Evolutionary conservation across 306 rosid genomes (phyloP).

Genomic region (Inga laurina): DNA sequence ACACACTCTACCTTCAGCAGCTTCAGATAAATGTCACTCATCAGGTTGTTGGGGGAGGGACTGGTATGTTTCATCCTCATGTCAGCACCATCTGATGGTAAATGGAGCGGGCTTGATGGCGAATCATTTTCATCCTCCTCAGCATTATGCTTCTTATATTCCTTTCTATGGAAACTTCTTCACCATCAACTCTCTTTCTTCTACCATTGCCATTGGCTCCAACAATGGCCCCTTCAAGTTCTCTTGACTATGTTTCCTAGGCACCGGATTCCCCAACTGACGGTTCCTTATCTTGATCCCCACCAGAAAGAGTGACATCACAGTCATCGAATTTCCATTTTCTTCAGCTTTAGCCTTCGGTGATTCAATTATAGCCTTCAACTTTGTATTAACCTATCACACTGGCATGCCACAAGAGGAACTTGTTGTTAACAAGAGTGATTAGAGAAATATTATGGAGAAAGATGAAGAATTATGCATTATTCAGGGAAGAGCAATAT

Average conservation of each 20-base stretch:
- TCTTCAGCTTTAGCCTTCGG: slow-evolving; percentile 35
- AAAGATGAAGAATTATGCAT: too few species aligned
- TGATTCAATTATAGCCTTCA: slow-evolving; percentile 58
- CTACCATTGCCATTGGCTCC: slow-evolving; percentile 3
- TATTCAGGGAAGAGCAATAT: too few species aligned
- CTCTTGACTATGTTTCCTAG: neutral
- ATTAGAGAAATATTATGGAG: too few species aligned
- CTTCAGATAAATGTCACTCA: too few species aligned
- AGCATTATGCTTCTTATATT: neutral
- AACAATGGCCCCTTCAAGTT: neutral
- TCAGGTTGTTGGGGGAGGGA: too few species aligned
- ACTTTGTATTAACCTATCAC: slow-evolving; percentile 61
- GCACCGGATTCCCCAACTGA: slow-evolving; percentile 1
- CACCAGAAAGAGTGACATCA: too few species aligned
- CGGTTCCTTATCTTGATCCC: slow-evolving; percentile 24
- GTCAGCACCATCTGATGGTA: slow-evolving; percentile 12
- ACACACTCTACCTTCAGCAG: too few species aligned
- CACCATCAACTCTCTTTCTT: slow-evolving; percentile 24
- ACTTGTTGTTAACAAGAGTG: neutral
- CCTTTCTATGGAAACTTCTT: neutral
- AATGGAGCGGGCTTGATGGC: slow-evolving; percentile 46
- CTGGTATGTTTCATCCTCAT: too few species aligned
- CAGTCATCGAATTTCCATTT: slow-evolving; percentile 1
- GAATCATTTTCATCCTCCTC: slow-evolving; percentile 27
- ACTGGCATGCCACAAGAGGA: slow-evolving; percentile 16